Conservation (phyloP, 441 rosid species). For the Croton laevigatus region DNA sequence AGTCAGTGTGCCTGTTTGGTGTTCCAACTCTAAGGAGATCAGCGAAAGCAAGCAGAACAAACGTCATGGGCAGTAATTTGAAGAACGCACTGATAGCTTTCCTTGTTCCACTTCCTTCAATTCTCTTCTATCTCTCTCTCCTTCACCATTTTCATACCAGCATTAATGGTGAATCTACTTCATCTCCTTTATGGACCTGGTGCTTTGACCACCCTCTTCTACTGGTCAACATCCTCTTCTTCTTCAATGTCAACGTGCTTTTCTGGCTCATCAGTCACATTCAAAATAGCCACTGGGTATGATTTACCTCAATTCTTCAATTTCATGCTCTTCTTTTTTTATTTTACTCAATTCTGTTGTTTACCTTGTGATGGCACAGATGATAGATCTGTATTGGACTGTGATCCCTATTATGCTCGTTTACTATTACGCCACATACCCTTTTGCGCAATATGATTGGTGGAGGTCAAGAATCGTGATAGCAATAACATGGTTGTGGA, state of each 20-base stretch:
- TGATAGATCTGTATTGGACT: conserved; percentile 95
- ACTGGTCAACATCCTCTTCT: conserved; percentile 73
- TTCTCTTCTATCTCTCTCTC: conserved; percentile 59
- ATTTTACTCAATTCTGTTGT: background rate
- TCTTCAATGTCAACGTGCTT: conserved; percentile 83
- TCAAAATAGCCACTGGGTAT: conserved; percentile 88
- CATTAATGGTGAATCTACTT: conserved; percentile 7
- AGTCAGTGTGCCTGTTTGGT: background rate
- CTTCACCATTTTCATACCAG: conserved; percentile 31
- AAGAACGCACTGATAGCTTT: conserved; percentile 60
- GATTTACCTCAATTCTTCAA: background rate
- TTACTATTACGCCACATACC: conserved; percentile 72
- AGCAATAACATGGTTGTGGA: conserved; percentile 72
- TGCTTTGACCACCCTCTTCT: conserved; percentile 75
- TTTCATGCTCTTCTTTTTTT: background rate
- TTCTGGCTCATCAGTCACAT: conserved; percentile 82
- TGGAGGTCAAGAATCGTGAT: conserved; percentile 69
- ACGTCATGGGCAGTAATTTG: conserved; percentile 47
- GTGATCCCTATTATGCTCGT: conserved; percentile 81
- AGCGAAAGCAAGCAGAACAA: background rate
- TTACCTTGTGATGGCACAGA: conserved; percentile 35
- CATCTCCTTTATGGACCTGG: conserved; percentile 55
- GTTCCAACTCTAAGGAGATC: background rate
- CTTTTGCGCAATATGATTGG: conserved; percentile 49
- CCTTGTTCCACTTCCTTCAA: conserved; percentile 75